Evolutionary conservation across 495 filamentous ascomycete genomes (phyloP).

Genomic region (Xanthoparmelia taractica): DNA sequence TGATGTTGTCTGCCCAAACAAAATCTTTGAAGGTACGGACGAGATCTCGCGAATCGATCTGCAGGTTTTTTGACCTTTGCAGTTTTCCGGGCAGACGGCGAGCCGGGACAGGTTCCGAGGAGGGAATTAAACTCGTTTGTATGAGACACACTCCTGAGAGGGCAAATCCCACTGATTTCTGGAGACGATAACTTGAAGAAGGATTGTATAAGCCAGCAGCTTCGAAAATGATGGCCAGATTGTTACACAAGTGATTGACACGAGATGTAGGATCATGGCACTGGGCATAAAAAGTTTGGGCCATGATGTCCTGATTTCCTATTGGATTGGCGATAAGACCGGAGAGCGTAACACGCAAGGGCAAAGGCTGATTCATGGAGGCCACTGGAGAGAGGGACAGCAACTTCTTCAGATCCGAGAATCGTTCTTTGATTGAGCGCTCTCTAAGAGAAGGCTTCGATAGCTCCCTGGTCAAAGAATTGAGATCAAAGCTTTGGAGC

Average conservation of each 20-base stretch:
- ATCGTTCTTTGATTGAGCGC: not conserved
- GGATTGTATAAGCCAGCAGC: not conserved
- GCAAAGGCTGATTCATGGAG: not conserved
- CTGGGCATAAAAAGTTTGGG: not conserved
- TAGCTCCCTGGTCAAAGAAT: not conserved
- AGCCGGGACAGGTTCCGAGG: not conserved
- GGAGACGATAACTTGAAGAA: too few species aligned
- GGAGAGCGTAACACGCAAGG: constrained; percentile 1
- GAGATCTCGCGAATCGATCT: not conserved
- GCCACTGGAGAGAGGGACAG: not conserved
- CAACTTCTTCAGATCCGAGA: not conserved
- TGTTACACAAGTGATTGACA: not conserved
- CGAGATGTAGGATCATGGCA: not conserved
- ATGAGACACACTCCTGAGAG: not conserved
- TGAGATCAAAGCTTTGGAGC: not conserved
- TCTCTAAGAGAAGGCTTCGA: not conserved
- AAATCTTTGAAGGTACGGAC: not conserved
- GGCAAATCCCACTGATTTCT: too few species aligned
- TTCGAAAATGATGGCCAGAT: not conserved
- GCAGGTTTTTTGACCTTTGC: fast-evolving
- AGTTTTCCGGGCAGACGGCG: not conserved
- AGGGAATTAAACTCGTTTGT: not conserved
- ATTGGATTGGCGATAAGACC: not conserved
- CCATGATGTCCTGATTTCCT: not conserved
- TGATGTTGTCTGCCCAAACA: not conserved